Evolutionary conservation across 148 eudicot genomes (phyloP), one percentile per base, ranked within the genome.

Genomic region (Rhododendron ferrugineum): DNA sequence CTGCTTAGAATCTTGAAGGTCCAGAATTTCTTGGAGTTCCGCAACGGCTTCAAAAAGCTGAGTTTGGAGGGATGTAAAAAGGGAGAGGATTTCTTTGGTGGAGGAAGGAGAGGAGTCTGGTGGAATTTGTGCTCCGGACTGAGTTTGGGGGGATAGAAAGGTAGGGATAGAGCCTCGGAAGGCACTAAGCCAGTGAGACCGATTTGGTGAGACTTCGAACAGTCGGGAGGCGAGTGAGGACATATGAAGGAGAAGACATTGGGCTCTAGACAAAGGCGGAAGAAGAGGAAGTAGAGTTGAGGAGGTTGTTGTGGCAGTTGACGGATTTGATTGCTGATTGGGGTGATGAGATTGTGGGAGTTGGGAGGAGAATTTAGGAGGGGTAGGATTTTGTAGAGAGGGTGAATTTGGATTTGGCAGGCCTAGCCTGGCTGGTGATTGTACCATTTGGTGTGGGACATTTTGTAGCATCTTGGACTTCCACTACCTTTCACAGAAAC

Each of bases 341-440:
- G 93, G 78, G 16, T 81, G 89, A 42, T 92, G 90, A 82, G 98
- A 85, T 79, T 90, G 95, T 52, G 93, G 86, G 58, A 79, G 81
- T 86, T 94, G 96, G 36, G 94, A 87, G 36, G 97, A 82, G 84
- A 90, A 84, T 78, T 96, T 96, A 9, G 96, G 79, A 62, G 93
- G 89, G 73, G 88, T 87, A 1, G 96, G 89, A 86, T 93, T 93
- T 81, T 90, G 97, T 52, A 96, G 85, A 83, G 99, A 87, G 1
- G 99, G 99, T 54, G 99, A 96, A 88, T 93, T 96, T 26, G 99
- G 98, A 82, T 90, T 96, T 36, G 98, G 94, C 80, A 96, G 91
- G 70, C 98, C 98, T 5, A 95, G 92, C 87, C 99, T 90, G 52
- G 98, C 99, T 37, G 99, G 99, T 11, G 98, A 96, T 49, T 92